Conservation (phyloP, 2,329 filamentous ascomycete species). For the Thielaviopsis musarum region DNA sequence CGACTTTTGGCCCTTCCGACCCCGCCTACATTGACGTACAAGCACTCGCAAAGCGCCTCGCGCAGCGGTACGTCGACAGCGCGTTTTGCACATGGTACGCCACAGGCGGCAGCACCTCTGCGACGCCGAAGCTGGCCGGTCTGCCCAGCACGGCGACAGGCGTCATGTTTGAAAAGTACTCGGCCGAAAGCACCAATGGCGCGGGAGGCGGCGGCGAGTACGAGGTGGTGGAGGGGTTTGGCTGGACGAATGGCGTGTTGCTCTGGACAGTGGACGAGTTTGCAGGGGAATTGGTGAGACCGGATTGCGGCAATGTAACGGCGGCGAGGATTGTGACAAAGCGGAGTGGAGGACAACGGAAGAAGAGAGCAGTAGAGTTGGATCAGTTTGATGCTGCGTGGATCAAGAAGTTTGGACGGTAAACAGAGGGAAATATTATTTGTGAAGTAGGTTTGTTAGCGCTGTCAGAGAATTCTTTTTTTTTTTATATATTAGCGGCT, state of each 20-base stretch:
- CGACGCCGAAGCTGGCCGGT: slow-evolving; percentile 32
- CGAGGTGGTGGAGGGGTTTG: slow-evolving; percentile 52
- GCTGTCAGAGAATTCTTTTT: background rate
- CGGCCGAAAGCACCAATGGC: slow-evolving; percentile 39
- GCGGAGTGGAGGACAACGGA: background rate
- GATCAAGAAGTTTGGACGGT: slow-evolving; percentile 29
- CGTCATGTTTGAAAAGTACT: slow-evolving; percentile 57
- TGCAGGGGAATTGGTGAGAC: slow-evolving; percentile 33
- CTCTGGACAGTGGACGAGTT: slow-evolving; percentile 51
- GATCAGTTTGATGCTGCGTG: slow-evolving; percentile 28
- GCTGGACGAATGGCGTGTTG: slow-evolving; percentile 53
- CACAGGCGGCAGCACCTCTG: slow-evolving; percentile 43
- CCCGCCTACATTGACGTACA: slow-evolving; percentile 37
- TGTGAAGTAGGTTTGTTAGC: background rate
- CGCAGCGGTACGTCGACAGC: slow-evolving; percentile 49
- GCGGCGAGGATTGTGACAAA: slow-evolving; percentile 19
- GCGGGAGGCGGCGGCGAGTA: slow-evolving; percentile 52
- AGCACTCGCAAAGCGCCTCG: slow-evolving; percentile 38
- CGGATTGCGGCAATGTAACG: slow-evolving; percentile 36
- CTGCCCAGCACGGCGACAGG: slow-evolving; percentile 28
- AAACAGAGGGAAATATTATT: background rate
- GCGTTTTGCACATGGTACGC: slow-evolving; percentile 55
- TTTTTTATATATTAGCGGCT: too few species aligned
- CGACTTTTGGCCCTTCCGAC: slow-evolving; percentile 22
- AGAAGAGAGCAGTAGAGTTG: slow-evolving; percentile 28